Conservation (phyloP, 2,329 filamentous ascomycete genomes). For the Coniochaeta sp. region DNA sequence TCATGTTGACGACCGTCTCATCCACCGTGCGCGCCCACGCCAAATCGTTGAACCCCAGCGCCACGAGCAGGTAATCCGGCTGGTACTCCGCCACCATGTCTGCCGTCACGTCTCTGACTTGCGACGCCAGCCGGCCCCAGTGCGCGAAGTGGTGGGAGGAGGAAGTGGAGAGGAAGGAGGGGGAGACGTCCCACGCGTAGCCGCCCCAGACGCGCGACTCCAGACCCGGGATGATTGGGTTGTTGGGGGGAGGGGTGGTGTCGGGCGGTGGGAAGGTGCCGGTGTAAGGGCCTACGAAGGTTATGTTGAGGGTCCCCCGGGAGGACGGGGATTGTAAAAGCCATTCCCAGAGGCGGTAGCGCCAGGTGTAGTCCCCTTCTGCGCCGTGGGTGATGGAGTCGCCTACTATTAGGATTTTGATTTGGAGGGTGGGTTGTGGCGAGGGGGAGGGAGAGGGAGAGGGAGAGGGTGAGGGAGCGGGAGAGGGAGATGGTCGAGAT, state of each 20-base stretch:
- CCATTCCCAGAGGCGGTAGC: slow-evolving; percentile 33
- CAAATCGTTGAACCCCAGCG: slow-evolving; percentile 27
- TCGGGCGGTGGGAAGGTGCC: slow-evolving; percentile 20
- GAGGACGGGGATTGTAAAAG: too few species aligned
- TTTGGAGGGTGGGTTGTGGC: not conserved
- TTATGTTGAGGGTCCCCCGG: slow-evolving; percentile 13
- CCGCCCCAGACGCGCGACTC: slow-evolving; percentile 15
- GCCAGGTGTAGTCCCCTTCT: slow-evolving; percentile 34
- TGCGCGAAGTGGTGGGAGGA: slow-evolving; percentile 22
- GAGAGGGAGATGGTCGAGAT: not conserved
- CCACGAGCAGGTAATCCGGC: slow-evolving; percentile 25
- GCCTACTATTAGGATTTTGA: slow-evolving; percentile 26
- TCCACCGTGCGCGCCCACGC: slow-evolving; percentile 19
- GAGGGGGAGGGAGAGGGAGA: not conserved
- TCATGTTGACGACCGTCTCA: slow-evolving; percentile 16
- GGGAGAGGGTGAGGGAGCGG: not conserved
- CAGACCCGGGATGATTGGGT: slow-evolving; percentile 20
- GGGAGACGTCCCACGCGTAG: slow-evolving; percentile 21
- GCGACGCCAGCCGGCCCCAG: slow-evolving; percentile 24
- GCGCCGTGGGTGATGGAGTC: slow-evolving; percentile 31
- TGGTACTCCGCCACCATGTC: slow-evolving; percentile 18
- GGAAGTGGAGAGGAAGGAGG: slow-evolving; percentile 18
- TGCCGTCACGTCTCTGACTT: slow-evolving; percentile 20
- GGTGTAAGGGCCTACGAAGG: slow-evolving; percentile 20
- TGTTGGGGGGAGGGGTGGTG: not conserved